phyloP scores from a whole-genome alignment of 495 filamentous ascomycete genomes.

The Tuber calosporum region DNA sequence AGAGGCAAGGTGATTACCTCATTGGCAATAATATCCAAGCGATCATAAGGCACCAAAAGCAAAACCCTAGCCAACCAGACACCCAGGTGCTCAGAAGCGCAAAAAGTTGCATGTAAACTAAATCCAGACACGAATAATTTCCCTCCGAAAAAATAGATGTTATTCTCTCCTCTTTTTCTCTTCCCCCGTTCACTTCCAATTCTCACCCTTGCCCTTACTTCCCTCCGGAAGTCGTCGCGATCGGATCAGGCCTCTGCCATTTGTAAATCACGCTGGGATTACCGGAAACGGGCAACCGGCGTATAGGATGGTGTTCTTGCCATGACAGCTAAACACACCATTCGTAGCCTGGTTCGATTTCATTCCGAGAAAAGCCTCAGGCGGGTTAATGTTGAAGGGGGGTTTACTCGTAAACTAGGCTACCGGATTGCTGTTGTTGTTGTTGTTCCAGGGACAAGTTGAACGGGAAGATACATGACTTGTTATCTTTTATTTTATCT shows the following conservation, averaged over 20 bases:
- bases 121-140: background rate
- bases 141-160: background rate
- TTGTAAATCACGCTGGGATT: background rate
- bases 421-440: background rate
- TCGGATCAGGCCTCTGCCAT: background rate
- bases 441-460: background rate
- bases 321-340: background rate
- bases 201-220: background rate
- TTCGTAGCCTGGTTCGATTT: constrained; percentile 1
- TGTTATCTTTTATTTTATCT: background rate
- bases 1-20: background rate
- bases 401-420: background rate
- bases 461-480: background rate
- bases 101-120: background rate
- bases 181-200: background rate
- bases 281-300: background rate
- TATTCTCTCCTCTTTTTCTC: background rate
- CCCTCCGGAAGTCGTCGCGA: constrained; percentile 1
- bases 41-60: background rate
- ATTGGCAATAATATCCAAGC: background rate
- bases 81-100: background rate
- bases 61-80: background rate
- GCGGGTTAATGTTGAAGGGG: background rate
- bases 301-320: background rate
- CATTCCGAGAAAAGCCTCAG: constrained; percentile 3